A percentile compares a stretch with the other conserved stretches of the same genome.
phyloP scores from a whole-genome alignment of 257 asterid genomes.

The Rauvolfia tetraphylla region DNA sequence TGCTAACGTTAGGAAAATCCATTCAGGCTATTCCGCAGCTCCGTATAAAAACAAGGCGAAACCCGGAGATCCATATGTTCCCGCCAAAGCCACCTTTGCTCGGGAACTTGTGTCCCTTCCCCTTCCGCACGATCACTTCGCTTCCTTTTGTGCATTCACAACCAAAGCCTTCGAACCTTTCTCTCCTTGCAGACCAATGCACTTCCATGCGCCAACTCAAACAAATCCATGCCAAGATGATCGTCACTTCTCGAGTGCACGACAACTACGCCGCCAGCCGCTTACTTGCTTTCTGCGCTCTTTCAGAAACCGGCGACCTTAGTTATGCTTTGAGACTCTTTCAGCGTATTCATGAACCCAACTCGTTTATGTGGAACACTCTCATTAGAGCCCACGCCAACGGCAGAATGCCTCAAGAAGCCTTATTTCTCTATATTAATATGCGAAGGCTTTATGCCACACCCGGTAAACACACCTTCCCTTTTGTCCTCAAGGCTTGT shows the following conservation, averaged over 20 bases:
- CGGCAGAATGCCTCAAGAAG: slow-evolving; percentile 36
- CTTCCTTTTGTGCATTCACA: slow-evolving; percentile 18
- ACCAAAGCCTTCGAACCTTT: slow-evolving; percentile 26
- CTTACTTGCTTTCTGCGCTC: slow-evolving; percentile 67
- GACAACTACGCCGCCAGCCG: slow-evolving; percentile 80
- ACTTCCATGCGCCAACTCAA: slow-evolving; percentile 57
- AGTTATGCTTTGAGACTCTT: slow-evolving; percentile 56
- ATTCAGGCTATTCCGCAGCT: no score
- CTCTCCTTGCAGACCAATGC: slow-evolving; percentile 54
- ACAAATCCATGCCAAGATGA: slow-evolving; percentile 79
- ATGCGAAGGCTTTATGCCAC: slow-evolving; percentile 47
- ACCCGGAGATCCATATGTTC: no score
- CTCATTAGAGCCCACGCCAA: slow-evolving; percentile 64
- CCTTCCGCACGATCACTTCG: slow-evolving; percentile 24
- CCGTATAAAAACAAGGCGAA: no score
- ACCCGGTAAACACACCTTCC: slow-evolving; percentile 78
- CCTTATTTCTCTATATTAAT: slow-evolving; percentile 38
- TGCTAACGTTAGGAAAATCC: no score
- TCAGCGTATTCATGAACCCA: slow-evolving; percentile 31
- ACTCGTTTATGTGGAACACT: slow-evolving; percentile 89
- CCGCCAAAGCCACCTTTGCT: slow-evolving; percentile 22
- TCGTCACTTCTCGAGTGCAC: slow-evolving; percentile 54
- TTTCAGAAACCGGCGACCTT: slow-evolving; percentile 55
- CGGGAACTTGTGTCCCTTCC: slow-evolving; percentile 12
- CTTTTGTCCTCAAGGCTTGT: slow-evolving; percentile 78